Evolutionary conservation across 768 basidiomycete genomes (phyloP), one percentile per base, ranked within the genome.

Genomic region (Lactarius quietus): DNA sequence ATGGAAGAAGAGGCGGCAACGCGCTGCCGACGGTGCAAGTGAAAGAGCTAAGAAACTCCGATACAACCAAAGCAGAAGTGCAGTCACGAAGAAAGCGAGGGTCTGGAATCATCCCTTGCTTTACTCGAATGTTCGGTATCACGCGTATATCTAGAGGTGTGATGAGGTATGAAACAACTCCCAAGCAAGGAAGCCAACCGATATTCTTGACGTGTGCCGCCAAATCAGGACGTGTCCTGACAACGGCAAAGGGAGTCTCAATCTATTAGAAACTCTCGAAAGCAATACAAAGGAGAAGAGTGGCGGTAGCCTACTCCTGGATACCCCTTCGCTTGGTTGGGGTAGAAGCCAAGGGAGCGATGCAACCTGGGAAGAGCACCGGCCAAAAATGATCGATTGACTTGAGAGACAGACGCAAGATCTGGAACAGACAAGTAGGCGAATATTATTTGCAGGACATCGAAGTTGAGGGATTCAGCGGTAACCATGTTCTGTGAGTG

Each of bases 381-480:
- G 0, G 83, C 82, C 29, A 86, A 77, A 67, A 91, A 92, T 0
- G 87, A 83, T 51, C 79, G 80, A 71, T 83, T 87, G 70, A 89
- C 89, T 48, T 85, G 83, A 1, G 86, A 83, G 23, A 85, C 78
- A 3, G 84, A 80, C 18, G 84, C 79, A 36, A 92, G 80, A 69
- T 89, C 87, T 1, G 74, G 63, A 20, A 80, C 78, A 48, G 78
- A 72, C 6, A 92, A 76, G 69, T 81, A 77, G 0, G 76, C 74
- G 67, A 87, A 87, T 20, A 92, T 83, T n/a, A 85, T 77, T 71
- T 88, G 86, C 48, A 90, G 80, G 41, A 91, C 86, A 75, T 92
- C 90, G 23, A 85, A 80, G 67, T 90, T 86, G 55, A 90, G 78
- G 69, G 83, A 88, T 68, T 88, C 84, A 14, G 84, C 85, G 35